Percentiles rank a stretch among this genome's conserved stretches.
Evolutionary conservation across 2,329 filamentous ascomycete species (phyloP).

Genomic region (Saccharata proteae): DNA sequence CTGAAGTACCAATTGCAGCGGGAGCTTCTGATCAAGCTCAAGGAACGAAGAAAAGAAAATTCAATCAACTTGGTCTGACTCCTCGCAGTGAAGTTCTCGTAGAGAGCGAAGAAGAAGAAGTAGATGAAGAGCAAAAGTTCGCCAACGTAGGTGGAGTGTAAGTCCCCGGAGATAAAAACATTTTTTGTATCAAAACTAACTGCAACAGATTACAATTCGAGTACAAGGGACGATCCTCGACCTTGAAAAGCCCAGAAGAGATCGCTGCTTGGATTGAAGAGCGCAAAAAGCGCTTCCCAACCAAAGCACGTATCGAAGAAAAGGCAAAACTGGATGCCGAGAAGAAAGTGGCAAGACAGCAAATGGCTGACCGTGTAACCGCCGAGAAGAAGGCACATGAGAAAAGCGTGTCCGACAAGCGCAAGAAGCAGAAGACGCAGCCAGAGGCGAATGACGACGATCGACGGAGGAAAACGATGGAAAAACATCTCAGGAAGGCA

Average conservation of each 20-base stretch:
- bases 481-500: slow-evolving; percentile 14
- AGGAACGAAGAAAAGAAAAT: slow-evolving; percentile 56
- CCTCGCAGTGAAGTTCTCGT: slow-evolving; percentile 40
- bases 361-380: slow-evolving; percentile 1
- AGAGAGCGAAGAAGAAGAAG: slow-evolving; percentile 50
- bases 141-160: slow-evolving; percentile 40
- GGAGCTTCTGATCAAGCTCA: neutral
- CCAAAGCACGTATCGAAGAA: slow-evolving; percentile 54
- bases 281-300: slow-evolving; percentile 69
- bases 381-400: slow-evolving; percentile 2
- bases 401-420: slow-evolving; percentile 3
- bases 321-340: slow-evolving; percentile 39
- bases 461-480: neutral
- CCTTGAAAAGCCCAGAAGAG: slow-evolving; percentile 48
- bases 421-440: slow-evolving; percentile 11
- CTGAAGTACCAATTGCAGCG: neutral
- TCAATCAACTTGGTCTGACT: slow-evolving; percentile 59
- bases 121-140: slow-evolving; percentile 53
- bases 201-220: slow-evolving; percentile 29
- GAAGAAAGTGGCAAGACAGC: slow-evolving; percentile 16
- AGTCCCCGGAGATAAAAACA: no score
- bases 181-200: slow-evolving; percentile 16
- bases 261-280: slow-evolving; percentile 71
- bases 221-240: slow-evolving; percentile 43
- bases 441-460: slow-evolving; percentile 4